A percentile compares a stretch with the other conserved stretches of the same genome.
Conservation (phyloP, 495 filamentous ascomycete species). For the Copromyces sp. region DNA sequence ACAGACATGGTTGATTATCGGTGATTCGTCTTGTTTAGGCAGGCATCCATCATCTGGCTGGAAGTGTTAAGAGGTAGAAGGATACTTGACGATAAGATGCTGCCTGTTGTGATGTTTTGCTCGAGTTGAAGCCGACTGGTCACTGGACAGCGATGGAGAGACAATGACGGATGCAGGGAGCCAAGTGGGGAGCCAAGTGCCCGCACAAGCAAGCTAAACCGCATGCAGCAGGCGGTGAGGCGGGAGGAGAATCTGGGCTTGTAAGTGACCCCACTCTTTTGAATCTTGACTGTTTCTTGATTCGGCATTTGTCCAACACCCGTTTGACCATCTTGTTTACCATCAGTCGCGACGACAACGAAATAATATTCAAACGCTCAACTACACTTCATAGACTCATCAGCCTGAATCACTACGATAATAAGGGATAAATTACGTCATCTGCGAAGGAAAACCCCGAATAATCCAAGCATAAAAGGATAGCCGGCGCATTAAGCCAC, state of each 20-base stretch:
- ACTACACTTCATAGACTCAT: background rate
- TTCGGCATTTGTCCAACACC: background rate
- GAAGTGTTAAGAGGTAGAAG: background rate
- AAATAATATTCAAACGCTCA: background rate
- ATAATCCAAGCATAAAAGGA: background rate
- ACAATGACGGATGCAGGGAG: background rate
- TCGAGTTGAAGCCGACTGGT: no score
- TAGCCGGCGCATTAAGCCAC: background rate
- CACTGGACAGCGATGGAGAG: background rate
- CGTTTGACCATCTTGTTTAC: background rate
- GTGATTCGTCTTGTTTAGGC: slow-evolving; percentile 3
- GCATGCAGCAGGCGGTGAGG: background rate
- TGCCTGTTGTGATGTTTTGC: slow-evolving; percentile 9
- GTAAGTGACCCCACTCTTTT: background rate
- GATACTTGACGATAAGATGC: background rate
- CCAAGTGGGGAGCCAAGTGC: background rate
- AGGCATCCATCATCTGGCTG: slow-evolving; percentile 27
- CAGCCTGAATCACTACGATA: background rate
- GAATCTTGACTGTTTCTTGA: background rate
- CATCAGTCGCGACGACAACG: background rate
- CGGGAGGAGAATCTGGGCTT: background rate
- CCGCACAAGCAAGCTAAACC: background rate
- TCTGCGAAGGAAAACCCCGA: background rate
- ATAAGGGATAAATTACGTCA: background rate
- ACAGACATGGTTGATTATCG: slow-evolving; percentile 51